These are phyloP conservation scores for Cylindrotheca fusiformis DNA, from an alignment of 108 stramenopile species.

Conservation along the genomic window DNA sequence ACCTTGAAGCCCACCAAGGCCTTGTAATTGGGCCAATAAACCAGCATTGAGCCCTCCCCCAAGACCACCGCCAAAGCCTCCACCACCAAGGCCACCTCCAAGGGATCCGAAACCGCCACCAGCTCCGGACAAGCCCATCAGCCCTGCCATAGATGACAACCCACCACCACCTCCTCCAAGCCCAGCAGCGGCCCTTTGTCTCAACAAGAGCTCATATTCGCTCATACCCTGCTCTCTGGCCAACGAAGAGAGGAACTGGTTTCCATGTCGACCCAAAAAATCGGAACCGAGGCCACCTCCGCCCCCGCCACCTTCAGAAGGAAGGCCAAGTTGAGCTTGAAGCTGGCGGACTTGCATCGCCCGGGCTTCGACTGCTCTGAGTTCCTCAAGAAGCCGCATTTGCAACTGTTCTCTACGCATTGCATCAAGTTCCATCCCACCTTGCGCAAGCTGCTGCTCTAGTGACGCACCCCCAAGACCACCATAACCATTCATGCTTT, in stretches of 20 bases:
- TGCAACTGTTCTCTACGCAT: neutral
- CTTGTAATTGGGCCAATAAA: neutral
- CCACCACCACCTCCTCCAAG: too few relatives aligned
- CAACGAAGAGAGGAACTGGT: neutral
- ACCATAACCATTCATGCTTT: neutral
- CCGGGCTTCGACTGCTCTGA: constrained; percentile 8
- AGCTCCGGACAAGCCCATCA: neutral
- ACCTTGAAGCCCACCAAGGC: neutral
- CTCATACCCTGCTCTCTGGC: neutral
- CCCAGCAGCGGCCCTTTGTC: neutral
- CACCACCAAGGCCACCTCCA: neutral
- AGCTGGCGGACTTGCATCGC: constrained; percentile 11
- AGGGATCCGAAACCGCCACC: neutral
- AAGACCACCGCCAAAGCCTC: neutral
- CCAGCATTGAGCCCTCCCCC: neutral
- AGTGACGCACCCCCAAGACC: neutral
- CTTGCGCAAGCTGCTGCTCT: neutral
- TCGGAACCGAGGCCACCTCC: neutral
- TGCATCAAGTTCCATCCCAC: neutral
- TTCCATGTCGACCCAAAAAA: neutral
- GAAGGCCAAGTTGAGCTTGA: neutral
- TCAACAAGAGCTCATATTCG: neutral
- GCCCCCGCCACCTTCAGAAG: neutral
- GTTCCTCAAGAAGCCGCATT: constrained; percentile 11
- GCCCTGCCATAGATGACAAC: too few relatives aligned